A percentile compares a stretch with the other conserved stretches of the same genome.
Evolutionary conservation across 1,139 yeast genomes (phyloP).

Genomic region (Saccharomyces hybrid): DNA sequence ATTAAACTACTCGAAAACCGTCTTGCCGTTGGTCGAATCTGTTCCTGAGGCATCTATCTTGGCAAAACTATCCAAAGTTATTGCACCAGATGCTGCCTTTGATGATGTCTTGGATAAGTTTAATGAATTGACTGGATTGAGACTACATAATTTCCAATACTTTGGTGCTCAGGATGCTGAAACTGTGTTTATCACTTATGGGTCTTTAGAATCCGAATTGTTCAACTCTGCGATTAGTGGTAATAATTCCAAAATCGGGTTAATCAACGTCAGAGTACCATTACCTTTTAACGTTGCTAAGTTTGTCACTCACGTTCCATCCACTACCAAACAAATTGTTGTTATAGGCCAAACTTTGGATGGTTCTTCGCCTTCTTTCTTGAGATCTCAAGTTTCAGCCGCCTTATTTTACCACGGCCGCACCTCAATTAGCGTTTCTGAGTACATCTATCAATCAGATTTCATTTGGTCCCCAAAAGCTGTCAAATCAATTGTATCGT

Average conservation of each 20-base stretch:
- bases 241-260: conserved; percentile 44
- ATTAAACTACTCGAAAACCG: conserved; percentile 52
- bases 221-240: conserved; percentile 41
- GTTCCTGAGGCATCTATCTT: conserved; percentile 29
- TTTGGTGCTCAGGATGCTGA: conserved; percentile 53
- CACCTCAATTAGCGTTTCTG: conserved; percentile 37
- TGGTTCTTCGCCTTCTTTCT: conserved; percentile 35
- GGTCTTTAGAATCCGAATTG: conserved; percentile 57
- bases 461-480: conserved; percentile 54
- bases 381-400: conserved; percentile 68
- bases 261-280: conserved; percentile 68
- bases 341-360: conserved; percentile 51
- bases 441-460: conserved; percentile 44
- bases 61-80: conserved; percentile 17
- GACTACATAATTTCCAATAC: conserved; percentile 42
- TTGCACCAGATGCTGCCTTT: conserved; percentile 41
- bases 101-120: conserved; percentile 52
- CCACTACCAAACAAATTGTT: conserved; percentile 49
- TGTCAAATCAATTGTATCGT: conserved; percentile 41
- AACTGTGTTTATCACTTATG: conserved; percentile 69
- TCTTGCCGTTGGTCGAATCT: conserved; percentile 38
- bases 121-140: conserved; percentile 46
- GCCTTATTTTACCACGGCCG: conserved; percentile 52
- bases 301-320: conserved; percentile 54
- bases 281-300: conserved; percentile 61